phyloP scores from a whole-genome alignment of 257 asterid species.

The Osmanthus fragrans region DNA sequence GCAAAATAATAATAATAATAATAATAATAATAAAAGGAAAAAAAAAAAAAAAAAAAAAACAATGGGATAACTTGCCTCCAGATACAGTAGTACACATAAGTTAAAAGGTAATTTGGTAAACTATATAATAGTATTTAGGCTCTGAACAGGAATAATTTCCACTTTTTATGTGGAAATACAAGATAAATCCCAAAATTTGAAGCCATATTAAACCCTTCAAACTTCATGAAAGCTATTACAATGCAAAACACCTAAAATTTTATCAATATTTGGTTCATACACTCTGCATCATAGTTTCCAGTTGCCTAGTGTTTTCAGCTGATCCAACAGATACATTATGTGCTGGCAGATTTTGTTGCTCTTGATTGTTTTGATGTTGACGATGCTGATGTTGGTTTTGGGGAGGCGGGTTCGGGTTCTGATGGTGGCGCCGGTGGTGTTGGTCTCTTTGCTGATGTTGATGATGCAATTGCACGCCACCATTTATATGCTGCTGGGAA shows the following conservation, averaged over 20 bases:
- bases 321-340: slow-evolving; percentile 23
- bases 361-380: slow-evolving; percentile 32
- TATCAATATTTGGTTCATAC: slow-evolving; percentile 14
- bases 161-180: too few relatives aligned
- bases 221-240: not conserved
- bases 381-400: slow-evolving; percentile 27
- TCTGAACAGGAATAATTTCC: too few relatives aligned
- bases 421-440: slow-evolving; percentile 13
- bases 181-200: not conserved
- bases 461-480: slow-evolving; percentile 7
- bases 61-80: too few relatives aligned
- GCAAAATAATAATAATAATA: too few relatives aligned
- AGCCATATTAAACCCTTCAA: not conserved
- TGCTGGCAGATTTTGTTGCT: slow-evolving; percentile 17
- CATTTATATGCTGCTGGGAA: slow-evolving; percentile 34
- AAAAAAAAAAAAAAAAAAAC: too few relatives aligned
- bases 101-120: too few relatives aligned
- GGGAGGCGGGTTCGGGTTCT: slow-evolving; percentile 7
- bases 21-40: too few relatives aligned
- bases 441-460: slow-evolving; percentile 34
- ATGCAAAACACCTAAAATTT: not conserved
- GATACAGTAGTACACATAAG: too few relatives aligned
- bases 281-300: slow-evolving; percentile 15
- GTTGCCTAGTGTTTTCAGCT: slow-evolving; percentile 31
- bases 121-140: too few relatives aligned